phyloP scores from a whole-genome alignment of 1,284 basidiomycete species.

The Testicularia cyperi region DNA sequence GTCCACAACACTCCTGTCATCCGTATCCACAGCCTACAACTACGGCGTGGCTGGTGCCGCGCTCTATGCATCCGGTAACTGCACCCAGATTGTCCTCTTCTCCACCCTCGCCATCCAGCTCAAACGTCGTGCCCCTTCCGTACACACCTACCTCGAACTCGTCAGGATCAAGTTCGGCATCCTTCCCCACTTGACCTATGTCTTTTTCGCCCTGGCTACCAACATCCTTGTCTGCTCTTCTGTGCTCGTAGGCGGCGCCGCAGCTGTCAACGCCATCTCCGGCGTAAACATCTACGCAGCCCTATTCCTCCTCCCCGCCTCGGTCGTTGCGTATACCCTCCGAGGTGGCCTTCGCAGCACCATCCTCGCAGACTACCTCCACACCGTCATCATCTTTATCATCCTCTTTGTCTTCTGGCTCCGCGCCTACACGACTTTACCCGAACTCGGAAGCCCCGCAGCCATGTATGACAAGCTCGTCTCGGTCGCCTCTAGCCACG shows the following conservation, averaged over 20 bases:
- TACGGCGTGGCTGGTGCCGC: constrained; percentile 51
- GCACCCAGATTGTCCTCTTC: constrained; percentile 50
- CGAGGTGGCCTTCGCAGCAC: constrained; percentile 43
- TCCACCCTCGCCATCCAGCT: constrained; percentile 49
- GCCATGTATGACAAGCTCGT: constrained; percentile 43
- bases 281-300: constrained; percentile 46
- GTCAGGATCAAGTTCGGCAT: constrained; percentile 43
- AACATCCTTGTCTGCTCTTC: constrained; percentile 51
- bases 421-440: constrained; percentile 41
- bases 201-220: constrained; percentile 52
- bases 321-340: constrained; percentile 50
- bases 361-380: constrained; percentile 50
- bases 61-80: constrained; percentile 49
- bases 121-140: constrained; percentile 44
- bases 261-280: constrained; percentile 49
- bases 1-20: constrained; percentile 51
- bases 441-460: constrained; percentile 38
- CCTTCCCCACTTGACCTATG: constrained; percentile 43
- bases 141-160: constrained; percentile 52
- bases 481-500: constrained; percentile 13
- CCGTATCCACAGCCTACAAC: constrained; percentile 46
- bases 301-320: constrained; percentile 41
- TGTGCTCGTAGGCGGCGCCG: constrained; percentile 42
- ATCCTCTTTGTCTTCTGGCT: constrained; percentile 49
- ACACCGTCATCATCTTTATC: constrained; percentile 53